These are phyloP conservation scores for Ceratocystis cacaofunesta DNA, from an alignment of 2,329 filamentous ascomycete species.

Conservation along the genomic window DNA sequence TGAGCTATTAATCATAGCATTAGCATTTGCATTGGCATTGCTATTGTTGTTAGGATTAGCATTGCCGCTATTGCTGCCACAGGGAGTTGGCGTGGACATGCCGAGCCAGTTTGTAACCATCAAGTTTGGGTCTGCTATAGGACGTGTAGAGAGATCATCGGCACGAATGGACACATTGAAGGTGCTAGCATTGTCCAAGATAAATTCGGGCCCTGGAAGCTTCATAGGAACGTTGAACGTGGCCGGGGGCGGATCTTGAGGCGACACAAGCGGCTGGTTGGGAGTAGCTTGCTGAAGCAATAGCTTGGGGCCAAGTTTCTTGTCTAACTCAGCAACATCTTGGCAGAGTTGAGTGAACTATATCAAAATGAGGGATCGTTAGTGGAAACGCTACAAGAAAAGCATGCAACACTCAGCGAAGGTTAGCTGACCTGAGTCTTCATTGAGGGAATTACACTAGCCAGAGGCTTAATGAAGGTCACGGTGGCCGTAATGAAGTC, in stretches of 20 bases:
- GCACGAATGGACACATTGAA: conserved; percentile 6
- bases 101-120: conserved; percentile 1
- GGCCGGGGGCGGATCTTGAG: not conserved
- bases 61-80: not conserved
- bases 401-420: not conserved
- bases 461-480: conserved; percentile 25
- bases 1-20: not conserved
- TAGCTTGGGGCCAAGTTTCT: conserved; percentile 6
- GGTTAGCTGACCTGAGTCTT: conserved; percentile 16
- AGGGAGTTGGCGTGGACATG: not conserved
- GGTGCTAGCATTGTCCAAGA: conserved; percentile 7
- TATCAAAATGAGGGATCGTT: not conserved
- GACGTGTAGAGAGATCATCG: not conserved
- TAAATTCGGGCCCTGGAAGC: conserved; percentile 5
- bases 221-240: not conserved
- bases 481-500: conserved; percentile 25
- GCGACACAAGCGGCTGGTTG: not conserved
- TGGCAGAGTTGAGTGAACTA: conserved; percentile 10
- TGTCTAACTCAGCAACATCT: conserved; percentile 7
- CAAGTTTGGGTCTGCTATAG: not conserved
- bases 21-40: not conserved
- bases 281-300: not conserved
- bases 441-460: conserved; percentile 18
- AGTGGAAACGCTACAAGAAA: not conserved
- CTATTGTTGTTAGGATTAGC: not conserved